phyloP scores from a whole-genome alignment of 73 alveolate genomes.

The Paramecium sexaurelia region DNA sequence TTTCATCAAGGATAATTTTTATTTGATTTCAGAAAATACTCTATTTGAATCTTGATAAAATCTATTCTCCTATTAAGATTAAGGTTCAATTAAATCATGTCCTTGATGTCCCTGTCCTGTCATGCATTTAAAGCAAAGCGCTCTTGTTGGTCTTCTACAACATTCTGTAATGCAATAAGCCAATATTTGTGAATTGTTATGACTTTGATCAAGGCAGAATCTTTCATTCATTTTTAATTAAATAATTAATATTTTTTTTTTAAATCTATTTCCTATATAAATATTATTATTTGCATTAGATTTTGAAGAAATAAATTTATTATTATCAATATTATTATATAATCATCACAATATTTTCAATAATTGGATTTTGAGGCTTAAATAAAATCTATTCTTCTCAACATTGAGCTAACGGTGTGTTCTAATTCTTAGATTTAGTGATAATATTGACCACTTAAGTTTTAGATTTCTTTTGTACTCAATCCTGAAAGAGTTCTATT shows the following conservation, averaged over 20 bases:
- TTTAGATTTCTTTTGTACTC: neutral
- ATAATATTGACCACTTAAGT: neutral
- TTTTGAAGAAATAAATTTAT: neutral
- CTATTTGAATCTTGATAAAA: neutral
- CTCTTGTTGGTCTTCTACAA: neutral
- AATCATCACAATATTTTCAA: neutral
- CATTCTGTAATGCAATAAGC: neutral
- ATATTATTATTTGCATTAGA: neutral
- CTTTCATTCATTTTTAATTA: neutral
- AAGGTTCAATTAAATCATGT: neutral
- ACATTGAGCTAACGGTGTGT: neutral
- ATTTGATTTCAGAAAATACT: neutral
- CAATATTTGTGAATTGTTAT: neutral
- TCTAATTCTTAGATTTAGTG: conserved; percentile 35
- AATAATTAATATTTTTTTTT: too few relatives aligned
- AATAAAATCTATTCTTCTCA: conserved; percentile 34
- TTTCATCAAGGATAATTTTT: neutral
- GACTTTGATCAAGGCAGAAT: neutral
- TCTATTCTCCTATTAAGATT: neutral
- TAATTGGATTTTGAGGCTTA: neutral
- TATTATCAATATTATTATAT: neutral
- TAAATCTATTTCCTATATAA: too few relatives aligned
- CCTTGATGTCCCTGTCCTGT: neutral
- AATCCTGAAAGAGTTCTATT: neutral
- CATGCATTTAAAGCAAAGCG: neutral